Conservation (phyloP, 768 basidiomycete species). For the Fibroporia radiculosa region DNA sequence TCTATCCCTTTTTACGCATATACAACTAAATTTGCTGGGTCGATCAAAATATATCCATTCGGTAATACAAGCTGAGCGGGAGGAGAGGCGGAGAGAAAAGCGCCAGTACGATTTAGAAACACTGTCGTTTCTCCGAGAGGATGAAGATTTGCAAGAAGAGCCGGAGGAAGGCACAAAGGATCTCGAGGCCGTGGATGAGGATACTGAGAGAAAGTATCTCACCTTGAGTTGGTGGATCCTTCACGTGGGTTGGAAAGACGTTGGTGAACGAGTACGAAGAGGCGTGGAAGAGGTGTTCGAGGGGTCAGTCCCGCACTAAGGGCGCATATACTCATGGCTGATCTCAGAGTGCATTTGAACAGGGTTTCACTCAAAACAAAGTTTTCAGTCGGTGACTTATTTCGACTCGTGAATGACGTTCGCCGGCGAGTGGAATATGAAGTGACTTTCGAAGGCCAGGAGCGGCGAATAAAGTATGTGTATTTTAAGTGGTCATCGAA, state of each 20-base stretch:
- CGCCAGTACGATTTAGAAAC: conserved; percentile 35
- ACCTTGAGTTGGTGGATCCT: conserved; percentile 91
- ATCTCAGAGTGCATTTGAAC: not conserved
- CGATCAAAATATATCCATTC: conserved; percentile 73
- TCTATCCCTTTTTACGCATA: conserved; percentile 75
- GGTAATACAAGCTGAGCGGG: conserved; percentile 50
- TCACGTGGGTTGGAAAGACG: conserved; percentile 86
- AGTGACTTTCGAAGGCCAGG: conserved; percentile 49
- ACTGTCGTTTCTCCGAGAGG: conserved; percentile 27
- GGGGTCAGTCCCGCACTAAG: conserved; percentile 41
- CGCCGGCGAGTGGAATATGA: conserved; percentile 72
- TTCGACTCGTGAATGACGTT: conserved; percentile 62
- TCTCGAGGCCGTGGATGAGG: conserved; percentile 40
- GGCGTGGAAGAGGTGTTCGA: conserved; percentile 82
- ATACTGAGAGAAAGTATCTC: conserved; percentile 72
- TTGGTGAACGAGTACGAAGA: conserved; percentile 62
- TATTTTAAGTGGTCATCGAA: too few species aligned
- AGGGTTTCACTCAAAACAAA: conserved; percentile 83
- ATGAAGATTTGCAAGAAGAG: conserved; percentile 11
- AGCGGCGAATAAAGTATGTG: conserved; percentile 48
- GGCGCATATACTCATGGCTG: not conserved
- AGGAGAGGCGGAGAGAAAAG: conserved; percentile 44
- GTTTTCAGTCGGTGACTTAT: conserved; percentile 61
- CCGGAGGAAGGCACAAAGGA: conserved; percentile 18
- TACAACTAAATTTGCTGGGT: conserved; percentile 82